A percentile compares a stretch with the other conserved stretches of the same genome.
phyloP scores from a whole-genome alignment of 176 grass and related monocot genomes.

The Cenchrus americanus region DNA sequence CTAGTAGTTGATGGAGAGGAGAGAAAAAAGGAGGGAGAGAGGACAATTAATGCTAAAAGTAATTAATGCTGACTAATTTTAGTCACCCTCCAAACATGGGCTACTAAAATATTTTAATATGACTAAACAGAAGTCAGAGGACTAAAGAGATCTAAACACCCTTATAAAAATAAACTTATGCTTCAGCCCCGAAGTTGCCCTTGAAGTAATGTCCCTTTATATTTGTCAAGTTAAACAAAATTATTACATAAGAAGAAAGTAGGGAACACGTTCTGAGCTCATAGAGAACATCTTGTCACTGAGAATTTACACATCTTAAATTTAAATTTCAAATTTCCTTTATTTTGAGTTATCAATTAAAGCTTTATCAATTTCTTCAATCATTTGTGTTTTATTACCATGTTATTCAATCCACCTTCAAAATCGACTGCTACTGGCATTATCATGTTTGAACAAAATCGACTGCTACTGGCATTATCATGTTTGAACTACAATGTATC shows the following conservation, averaged over 20 bases:
- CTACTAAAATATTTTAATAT: too few relatives aligned
- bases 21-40: too few relatives aligned
- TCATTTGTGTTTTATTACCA: not conserved
- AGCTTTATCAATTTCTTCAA: not conserved
- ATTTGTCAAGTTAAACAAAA: not conserved
- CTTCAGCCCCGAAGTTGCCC: not conserved
- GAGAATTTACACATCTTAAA: not conserved
- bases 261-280: not conserved
- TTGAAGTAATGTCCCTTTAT: not conserved
- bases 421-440: not conserved
- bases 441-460: not conserved
- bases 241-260: not conserved
- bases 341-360: not conserved
- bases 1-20: too few relatives aligned
- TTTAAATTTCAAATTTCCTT: not conserved
- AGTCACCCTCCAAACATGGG: too few relatives aligned
- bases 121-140: too few relatives aligned
- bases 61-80: too few relatives aligned
- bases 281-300: too few relatives aligned
- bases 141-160: too few relatives aligned
- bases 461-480: not conserved
- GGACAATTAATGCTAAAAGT: too few relatives aligned
- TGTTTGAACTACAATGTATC: too few relatives aligned
- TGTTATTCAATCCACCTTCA: not conserved
- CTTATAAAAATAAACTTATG: not conserved